These are phyloP conservation scores for Somion occarium DNA, from an alignment of 1,284 basidiomycete genomes.

Conservation along the genomic window DNA sequence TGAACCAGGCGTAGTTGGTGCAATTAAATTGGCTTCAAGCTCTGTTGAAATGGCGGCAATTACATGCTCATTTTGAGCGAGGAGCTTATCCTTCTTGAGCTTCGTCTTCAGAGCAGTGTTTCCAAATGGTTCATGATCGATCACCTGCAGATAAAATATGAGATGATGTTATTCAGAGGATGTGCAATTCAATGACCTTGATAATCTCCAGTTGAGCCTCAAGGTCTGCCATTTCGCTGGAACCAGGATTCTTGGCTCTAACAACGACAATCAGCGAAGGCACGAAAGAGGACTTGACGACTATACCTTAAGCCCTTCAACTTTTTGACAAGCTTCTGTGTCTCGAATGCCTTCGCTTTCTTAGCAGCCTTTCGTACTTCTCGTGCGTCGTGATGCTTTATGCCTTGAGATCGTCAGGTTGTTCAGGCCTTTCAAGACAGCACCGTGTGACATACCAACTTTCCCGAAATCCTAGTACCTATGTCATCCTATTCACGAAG, in stretches of 20 bases:
- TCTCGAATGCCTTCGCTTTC: slow-evolving; percentile 80
- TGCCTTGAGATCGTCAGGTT: slow-evolving; percentile 15
- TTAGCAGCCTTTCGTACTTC: slow-evolving; percentile 71
- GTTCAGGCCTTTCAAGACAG: slow-evolving; percentile 13
- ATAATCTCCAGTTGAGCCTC: slow-evolving; percentile 67
- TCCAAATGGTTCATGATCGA: slow-evolving; percentile 57
- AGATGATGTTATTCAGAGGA: background rate
- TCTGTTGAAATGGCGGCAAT: slow-evolving; percentile 40
- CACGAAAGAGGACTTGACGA: background rate
- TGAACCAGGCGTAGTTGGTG: slow-evolving; percentile 35
- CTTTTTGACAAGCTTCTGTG: slow-evolving; percentile 80
- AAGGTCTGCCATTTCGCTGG: slow-evolving; percentile 42
- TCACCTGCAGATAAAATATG: slow-evolving; percentile 35
- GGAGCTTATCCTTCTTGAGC: slow-evolving; percentile 65
- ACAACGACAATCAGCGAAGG: background rate
- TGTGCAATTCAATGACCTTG: slow-evolving; percentile 41
- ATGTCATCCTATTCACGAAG: slow-evolving; percentile 33
- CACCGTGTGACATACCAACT: slow-evolving; percentile 33
- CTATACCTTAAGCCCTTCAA: slow-evolving; percentile 68
- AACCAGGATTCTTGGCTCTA: slow-evolving; percentile 38
- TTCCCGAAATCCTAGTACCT: slow-evolving; percentile 29
- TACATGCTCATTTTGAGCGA: slow-evolving; percentile 44
- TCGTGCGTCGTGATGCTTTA: slow-evolving; percentile 60
- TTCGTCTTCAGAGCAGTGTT: slow-evolving; percentile 64
- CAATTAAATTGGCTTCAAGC: slow-evolving; percentile 30